These are phyloP conservation scores for Fagus sylvatica DNA, from an alignment of 306 rosid species.

Conservation along the genomic window DNA sequence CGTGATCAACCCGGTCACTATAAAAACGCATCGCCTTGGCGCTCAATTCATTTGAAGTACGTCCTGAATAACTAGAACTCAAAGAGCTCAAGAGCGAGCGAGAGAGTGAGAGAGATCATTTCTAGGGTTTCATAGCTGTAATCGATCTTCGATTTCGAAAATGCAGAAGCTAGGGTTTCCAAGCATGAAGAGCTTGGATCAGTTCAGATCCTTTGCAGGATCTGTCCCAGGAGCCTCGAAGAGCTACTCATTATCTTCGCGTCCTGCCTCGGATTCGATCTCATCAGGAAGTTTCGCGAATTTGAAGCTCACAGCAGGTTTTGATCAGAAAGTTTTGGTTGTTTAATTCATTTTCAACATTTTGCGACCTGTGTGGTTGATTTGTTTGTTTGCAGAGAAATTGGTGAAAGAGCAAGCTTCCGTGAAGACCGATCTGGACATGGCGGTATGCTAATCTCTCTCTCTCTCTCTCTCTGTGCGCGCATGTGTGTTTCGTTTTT, in stretches of 20 bases:
- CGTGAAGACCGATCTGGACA: slow-evolving; percentile 81
- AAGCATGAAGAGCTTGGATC: slow-evolving; percentile 70
- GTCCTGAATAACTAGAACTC: slow-evolving; percentile 18
- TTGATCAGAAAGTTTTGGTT: slow-evolving; percentile 11
- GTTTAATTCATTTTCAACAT: slow-evolving; percentile 17
- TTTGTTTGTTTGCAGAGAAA: slow-evolving; percentile 57
- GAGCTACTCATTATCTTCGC: slow-evolving; percentile 48
- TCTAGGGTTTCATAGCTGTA: slow-evolving; percentile 36
- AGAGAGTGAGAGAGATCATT: neutral
- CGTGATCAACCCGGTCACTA: slow-evolving; percentile 9
- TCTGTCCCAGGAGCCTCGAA: slow-evolving; percentile 52
- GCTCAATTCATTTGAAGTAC: slow-evolving; percentile 39
- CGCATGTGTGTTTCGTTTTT: neutral
- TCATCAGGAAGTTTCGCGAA: slow-evolving; percentile 72
- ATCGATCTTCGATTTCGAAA: slow-evolving; percentile 11
- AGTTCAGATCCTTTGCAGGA: slow-evolving; percentile 73
- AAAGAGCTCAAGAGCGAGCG: slow-evolving; percentile 12
- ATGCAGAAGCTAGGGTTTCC: slow-evolving; percentile 67
- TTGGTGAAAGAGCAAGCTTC: slow-evolving; percentile 89
- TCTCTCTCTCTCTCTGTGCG: slow-evolving; percentile 16
- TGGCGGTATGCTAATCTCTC: slow-evolving; percentile 57
- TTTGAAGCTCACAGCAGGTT: slow-evolving; percentile 92
- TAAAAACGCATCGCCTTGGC: slow-evolving; percentile 34
- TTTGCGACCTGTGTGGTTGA: slow-evolving; percentile 19
- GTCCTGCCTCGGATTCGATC: slow-evolving; percentile 49